phyloP scores from a whole-genome alignment of 2,329 filamentous ascomycete species.

The Clarireedia hainanense region DNA sequence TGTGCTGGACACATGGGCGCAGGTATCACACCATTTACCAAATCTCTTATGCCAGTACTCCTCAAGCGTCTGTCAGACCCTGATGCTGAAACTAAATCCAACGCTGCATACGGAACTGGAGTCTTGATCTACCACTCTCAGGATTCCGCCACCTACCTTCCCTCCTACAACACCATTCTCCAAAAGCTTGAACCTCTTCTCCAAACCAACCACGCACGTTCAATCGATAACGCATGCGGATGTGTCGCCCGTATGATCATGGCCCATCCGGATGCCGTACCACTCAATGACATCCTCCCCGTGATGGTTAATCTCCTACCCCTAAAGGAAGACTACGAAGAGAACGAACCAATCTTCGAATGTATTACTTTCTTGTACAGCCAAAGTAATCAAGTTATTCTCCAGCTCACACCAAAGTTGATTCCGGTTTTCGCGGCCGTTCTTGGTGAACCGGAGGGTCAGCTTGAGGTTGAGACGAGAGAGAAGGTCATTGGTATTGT shows the following conservation, averaged over 20 bases:
- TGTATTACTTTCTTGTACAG: constrained; percentile 84
- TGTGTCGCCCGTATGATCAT: constrained; percentile 90
- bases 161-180: constrained; percentile 70
- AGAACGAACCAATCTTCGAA: constrained; percentile 89
- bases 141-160: constrained; percentile 61
- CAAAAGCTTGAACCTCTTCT: constrained; percentile 81
- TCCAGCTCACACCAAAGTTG: constrained; percentile 61
- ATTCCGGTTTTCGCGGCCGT: constrained; percentile 67
- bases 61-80: constrained; percentile 83
- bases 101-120: constrained; percentile 86
- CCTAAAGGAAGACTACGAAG: constrained; percentile 87
- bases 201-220: constrained; percentile 66
- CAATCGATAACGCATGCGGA: constrained; percentile 88
- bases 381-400: constrained; percentile 59
- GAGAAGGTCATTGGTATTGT: constrained; percentile 59
- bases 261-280: constrained; percentile 75
- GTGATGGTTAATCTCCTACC: constrained; percentile 72
- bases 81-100: constrained; percentile 87
- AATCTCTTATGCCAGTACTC: constrained; percentile 67
- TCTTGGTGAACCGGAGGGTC: constrained; percentile 62
- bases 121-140: constrained; percentile 76
- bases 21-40: constrained; percentile 75
- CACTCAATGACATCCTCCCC: constrained; percentile 74
- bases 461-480: constrained; percentile 66
- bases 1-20: constrained; percentile 77